Base-by-base conservation (phyloP, 176 grass and related monocot genomes). In the Bromus sterilis region DNA sequence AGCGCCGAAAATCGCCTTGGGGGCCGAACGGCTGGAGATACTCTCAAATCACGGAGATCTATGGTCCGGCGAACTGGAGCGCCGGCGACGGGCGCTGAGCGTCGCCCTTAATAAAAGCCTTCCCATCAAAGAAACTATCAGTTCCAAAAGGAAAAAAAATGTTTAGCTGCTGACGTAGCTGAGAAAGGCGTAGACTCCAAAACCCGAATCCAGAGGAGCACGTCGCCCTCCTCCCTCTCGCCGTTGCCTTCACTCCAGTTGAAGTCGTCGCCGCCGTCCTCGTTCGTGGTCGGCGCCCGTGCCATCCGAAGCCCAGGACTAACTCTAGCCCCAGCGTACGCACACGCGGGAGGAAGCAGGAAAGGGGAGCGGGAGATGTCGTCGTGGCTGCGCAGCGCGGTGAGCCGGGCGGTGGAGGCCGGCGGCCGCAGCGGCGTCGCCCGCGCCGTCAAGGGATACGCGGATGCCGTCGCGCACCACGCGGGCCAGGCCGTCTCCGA, bases 401-500 rank as follows among this genome's bases (percentile, higher is more conserved):
- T 99, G 78, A 85, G 86, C 80, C 83, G 86, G 67, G 96, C 96
- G 29, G 89, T 97, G 24, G 91, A 94, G 89, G 94, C 76, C 82
- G 86, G 85, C 34, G 96, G 96, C 60, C 80, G 87, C 35, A 95
- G 87, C 88, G 87, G 80, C 81, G 79, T 98, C 78, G 90, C 96
- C 57, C 93, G 96, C 66, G 91, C 91, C 34, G 96, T 99, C 71
- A 91, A 76, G 78, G 94, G 89, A 14, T 99, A 95, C 84, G 96
- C 95, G 30, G 95, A 90, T 44, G 88, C 90, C 71, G 95, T 95
- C 80, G 95, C 89, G 30, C 90, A 98, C 75, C 95, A 98, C 81
- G 95, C 96, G 55, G 96, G 96, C 33, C 96, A 95, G 89, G 95
- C 92, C 35, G 90, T 98, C 18, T 87, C 90, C 21, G 96, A 94